Evolutionary conservation across 306 rosid genomes (phyloP).

Genomic region (Casuarina cunninghamiana): DNA sequence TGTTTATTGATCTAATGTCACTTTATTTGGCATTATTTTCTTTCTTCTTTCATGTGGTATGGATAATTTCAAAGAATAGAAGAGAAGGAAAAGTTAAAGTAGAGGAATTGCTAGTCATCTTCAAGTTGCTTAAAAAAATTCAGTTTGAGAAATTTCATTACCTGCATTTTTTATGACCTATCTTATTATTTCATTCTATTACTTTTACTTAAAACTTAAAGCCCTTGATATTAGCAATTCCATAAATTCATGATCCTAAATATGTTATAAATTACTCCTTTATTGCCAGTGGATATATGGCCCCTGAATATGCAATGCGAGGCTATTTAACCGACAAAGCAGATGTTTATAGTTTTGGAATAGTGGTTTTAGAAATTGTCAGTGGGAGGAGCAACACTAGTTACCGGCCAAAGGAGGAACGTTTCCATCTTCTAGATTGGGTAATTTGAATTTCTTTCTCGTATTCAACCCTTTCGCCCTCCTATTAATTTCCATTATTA

Average conservation of each 20-base stretch:
- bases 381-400: slow-evolving; percentile 28
- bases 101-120: background rate
- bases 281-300: slow-evolving; percentile 38
- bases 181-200: background rate
- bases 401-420: slow-evolving; percentile 3
- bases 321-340: slow-evolving; percentile 38
- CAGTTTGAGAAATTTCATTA: background rate
- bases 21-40: background rate
- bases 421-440: slow-evolving; percentile 36
- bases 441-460: slow-evolving; percentile 18
- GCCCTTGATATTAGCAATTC: background rate
- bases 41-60: background rate
- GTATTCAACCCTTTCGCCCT: background rate
- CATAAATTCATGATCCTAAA: background rate
- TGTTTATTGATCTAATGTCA: background rate
- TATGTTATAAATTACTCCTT: background rate
- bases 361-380: slow-evolving; percentile 27
- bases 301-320: slow-evolving; percentile 35
- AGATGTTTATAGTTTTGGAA: slow-evolving; percentile 39
- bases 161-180: background rate
- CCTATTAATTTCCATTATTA: background rate
- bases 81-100: background rate
- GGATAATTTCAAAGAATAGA: background rate
- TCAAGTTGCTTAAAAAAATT: background rate
- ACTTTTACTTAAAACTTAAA: background rate